Evolutionary conservation across 495 filamentous ascomycete genomes (phyloP).

Genomic region (Aspergillus nidulans): DNA sequence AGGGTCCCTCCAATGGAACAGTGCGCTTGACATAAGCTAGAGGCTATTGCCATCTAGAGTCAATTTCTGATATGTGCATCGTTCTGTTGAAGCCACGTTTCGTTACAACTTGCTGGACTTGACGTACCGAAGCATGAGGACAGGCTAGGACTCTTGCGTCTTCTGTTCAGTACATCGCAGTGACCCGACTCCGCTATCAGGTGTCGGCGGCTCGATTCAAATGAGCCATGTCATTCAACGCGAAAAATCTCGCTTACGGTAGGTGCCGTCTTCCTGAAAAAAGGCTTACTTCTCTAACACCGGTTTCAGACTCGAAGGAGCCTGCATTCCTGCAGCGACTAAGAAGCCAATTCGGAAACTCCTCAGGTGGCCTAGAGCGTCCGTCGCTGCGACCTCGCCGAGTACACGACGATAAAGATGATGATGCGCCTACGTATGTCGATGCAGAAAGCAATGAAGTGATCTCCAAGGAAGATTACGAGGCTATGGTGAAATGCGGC

Average conservation of each 20-base stretch:
- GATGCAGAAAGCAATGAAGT: slow-evolving; percentile 46
- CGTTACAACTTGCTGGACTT: background rate
- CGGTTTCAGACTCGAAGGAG: slow-evolving; percentile 37
- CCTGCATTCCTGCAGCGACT: slow-evolving; percentile 48
- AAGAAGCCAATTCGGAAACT: slow-evolving; percentile 36
- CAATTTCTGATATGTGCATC: background rate
- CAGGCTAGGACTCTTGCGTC: background rate
- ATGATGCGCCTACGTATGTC: slow-evolving; percentile 47
- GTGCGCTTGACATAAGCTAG: background rate
- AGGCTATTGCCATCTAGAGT: background rate
- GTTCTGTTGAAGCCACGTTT: background rate
- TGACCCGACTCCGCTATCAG: background rate
- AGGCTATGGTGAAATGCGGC: slow-evolving; percentile 30
- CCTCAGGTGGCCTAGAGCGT: slow-evolving; percentile 37
- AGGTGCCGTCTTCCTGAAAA: slow-evolving; percentile 1
- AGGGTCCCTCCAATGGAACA: background rate
- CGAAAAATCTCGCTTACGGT: slow-evolving; percentile 49
- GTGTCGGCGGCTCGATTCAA: background rate
- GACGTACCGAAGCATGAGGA: slow-evolving; percentile 1
- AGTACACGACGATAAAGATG: slow-evolving; percentile 32
- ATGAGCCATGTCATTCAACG: slow-evolving; percentile 40
- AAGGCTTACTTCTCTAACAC: background rate
- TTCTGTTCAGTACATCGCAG: background rate
- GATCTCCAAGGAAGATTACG: slow-evolving; percentile 47
- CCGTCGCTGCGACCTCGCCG: slow-evolving; percentile 38